Evolutionary conservation across 2,329 filamentous ascomycete genomes (phyloP).

Genomic region (Venturiaceae sp.): DNA sequence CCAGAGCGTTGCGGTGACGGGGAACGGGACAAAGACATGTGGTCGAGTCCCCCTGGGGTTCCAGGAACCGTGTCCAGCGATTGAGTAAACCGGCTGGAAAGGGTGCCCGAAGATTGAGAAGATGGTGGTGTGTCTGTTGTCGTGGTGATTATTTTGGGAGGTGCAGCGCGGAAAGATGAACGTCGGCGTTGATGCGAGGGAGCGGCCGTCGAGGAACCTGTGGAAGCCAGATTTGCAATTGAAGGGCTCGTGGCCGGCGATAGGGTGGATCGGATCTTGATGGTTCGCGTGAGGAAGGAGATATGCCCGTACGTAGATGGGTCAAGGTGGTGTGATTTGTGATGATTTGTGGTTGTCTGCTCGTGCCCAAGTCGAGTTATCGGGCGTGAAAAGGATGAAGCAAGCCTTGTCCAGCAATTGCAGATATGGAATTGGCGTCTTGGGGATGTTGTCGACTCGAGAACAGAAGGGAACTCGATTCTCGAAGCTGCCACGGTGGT

Average conservation of each 20-base stretch:
- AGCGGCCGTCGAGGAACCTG: conserved; percentile 1
- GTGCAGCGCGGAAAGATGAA: conserved; percentile 2
- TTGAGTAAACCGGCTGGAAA: not conserved
- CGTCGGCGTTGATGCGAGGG: conserved; percentile 7
- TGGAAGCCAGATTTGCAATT: conserved; percentile 4
- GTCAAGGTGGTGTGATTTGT: not conserved
- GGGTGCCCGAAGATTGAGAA: not conserved
- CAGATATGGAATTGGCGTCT: not conserved
- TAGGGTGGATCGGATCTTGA: not conserved
- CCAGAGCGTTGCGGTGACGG: conserved; percentile 76
- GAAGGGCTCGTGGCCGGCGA: not conserved
- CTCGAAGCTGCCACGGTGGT: not conserved
- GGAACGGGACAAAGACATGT: conserved; percentile 79
- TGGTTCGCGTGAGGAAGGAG: not conserved
- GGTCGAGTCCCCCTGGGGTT: conserved; percentile 2
- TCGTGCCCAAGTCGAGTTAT: not conserved
- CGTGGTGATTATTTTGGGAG: not conserved
- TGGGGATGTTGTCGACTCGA: not conserved
- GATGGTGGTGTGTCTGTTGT: not conserved
- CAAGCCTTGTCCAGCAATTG: not conserved
- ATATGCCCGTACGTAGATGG: not conserved
- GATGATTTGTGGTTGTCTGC: not conserved
- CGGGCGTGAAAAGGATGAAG: not conserved
- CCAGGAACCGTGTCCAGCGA: not conserved
- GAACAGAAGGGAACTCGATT: too few relatives aligned